These are phyloP conservation scores for Monosporascus sp. DNA, from an alignment of 2,329 filamentous ascomycete genomes.

Conservation along the genomic window DNA sequence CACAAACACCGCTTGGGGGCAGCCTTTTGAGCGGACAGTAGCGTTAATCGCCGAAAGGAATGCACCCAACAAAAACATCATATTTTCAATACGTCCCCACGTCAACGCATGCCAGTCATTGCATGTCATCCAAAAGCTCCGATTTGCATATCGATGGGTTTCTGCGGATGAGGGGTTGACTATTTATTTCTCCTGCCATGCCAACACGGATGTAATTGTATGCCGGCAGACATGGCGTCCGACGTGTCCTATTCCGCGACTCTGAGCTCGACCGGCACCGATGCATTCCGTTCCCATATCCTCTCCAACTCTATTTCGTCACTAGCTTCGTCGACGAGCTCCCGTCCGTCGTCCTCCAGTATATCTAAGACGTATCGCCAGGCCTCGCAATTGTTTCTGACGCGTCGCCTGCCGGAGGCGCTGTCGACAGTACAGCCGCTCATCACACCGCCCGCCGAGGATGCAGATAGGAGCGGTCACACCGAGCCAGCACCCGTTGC, in stretches of 20 bases:
- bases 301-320: slow-evolving; percentile 65
- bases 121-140: no score
- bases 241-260: slow-evolving; percentile 36
- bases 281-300: slow-evolving; percentile 42
- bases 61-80: no score
- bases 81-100: no score
- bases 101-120: no score
- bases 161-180: background rate
- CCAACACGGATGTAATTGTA: background rate
- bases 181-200: background rate
- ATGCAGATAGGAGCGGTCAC: slow-evolving; percentile 39
- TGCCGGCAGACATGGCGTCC: slow-evolving; percentile 34
- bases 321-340: slow-evolving; percentile 54
- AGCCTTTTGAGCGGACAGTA: no score
- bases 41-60: no score
- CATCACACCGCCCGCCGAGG: slow-evolving; percentile 54
- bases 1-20: no score
- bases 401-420: slow-evolving; percentile 85
- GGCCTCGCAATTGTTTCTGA: slow-evolving; percentile 89
- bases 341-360: slow-evolving; percentile 60
- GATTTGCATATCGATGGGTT: background rate
- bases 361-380: slow-evolving; percentile 93
- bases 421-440: slow-evolving; percentile 79
- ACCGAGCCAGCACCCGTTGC: slow-evolving; percentile 66
- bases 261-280: slow-evolving; percentile 40